phyloP scores from a whole-genome alignment of 2,329 filamentous ascomycete species.

The Beauveria caledonica region DNA sequence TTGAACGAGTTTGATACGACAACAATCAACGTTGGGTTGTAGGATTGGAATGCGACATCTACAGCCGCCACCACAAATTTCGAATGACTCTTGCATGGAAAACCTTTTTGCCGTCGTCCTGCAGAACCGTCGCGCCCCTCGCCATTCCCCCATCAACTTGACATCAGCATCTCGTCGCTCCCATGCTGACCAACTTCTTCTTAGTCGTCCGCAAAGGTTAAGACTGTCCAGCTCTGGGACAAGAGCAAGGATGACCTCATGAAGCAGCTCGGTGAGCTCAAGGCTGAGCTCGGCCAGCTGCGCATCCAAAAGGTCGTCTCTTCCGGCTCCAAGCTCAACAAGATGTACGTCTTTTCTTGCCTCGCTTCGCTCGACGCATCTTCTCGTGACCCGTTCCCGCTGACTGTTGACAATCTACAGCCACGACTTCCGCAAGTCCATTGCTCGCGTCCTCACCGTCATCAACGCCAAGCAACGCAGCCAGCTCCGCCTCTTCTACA shows the following conservation, averaged over 20 bases:
- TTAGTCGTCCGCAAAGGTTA: conserved; percentile 61
- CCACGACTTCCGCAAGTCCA: conserved; percentile 98
- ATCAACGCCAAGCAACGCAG: conserved; percentile 99
- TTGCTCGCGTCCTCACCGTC: conserved; percentile 96
- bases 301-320: conserved; percentile 98
- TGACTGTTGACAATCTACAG: conserved; percentile 44
- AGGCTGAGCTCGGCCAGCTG: conserved; percentile 92
- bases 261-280: conserved; percentile 91
- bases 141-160: neutral
- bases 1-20: neutral
- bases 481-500: conserved; percentile 98
- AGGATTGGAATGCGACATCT: neutral
- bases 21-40: neutral
- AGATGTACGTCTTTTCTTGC: conserved; percentile 62
- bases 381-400: neutral
- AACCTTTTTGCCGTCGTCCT: neutral
- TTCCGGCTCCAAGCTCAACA: conserved; percentile 90
- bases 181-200: conserved; percentile 1
- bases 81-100: neutral
- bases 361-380: neutral
- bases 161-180: neutral
- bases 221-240: conserved; percentile 93
- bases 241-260: conserved; percentile 99
- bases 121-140: neutral
- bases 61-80: neutral